Base-by-base conservation (phyloP, 805 yeast genomes). In the Saturnispora sekii region DNA sequence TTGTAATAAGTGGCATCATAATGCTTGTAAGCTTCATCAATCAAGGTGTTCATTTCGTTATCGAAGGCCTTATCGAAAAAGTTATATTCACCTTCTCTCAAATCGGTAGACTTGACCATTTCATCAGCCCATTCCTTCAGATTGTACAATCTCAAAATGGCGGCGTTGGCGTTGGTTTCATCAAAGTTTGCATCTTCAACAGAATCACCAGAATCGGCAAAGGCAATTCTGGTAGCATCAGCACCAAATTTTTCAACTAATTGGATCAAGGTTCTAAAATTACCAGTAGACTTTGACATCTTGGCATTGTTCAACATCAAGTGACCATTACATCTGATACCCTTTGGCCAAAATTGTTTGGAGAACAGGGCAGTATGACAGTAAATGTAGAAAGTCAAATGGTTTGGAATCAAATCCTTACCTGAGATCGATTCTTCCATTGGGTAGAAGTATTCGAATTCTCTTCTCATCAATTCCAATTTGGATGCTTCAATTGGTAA, bases 111-210 rank as follows among this genome's bases (percentile, higher is more conserved):
- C 51, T 70, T 72, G 34, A 81, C 66, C 44, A 78, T 68, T 46
- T 84, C 93, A 63, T 89, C 97, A 62, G 84, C 77, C 98, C 98
- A 93, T 66, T 89, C 97, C 64, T 86, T 90, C 65, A 90, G 73
- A 45, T 86, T 90, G 64, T 76, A 84, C 62, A 93, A 74, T 69
- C 98, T 84, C 64, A 93, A 76, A 63, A 93, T 89, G 21, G 97
- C 97, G 39, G 98, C 96, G 60, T 93, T 93, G 45, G 98, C 98
- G 60, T 81, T 89, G 49, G 87, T 70, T 69, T 93, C 98, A 59
- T 93, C 98, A 60, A 93, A 85, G 72, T 93, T 93, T 43, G 98
- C 98, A 66, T 93, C 98, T 69, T 93, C 98, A 54, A 88, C 79
- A 36, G 93, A 73, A 63, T 93, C 98, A 72, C 98, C 98, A 43